Evolutionary conservation across 106 monocot species (phyloP), one percentile per base, ranked within the genome.

Genomic region (Hemerocallis citrina): DNA sequence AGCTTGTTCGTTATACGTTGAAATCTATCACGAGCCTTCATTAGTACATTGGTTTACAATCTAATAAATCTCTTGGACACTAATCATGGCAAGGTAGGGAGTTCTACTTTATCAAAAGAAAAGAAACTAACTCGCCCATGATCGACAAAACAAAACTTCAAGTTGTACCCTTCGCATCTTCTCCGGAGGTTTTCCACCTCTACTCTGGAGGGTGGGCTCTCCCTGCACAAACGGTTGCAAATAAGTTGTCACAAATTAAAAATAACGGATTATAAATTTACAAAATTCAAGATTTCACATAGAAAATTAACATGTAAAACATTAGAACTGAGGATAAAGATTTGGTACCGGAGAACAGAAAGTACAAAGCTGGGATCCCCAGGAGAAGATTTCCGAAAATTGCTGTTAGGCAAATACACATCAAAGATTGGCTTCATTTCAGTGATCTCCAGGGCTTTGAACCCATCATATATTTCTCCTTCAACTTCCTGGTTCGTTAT

Each of bases 371-470:
- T 43, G 0, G 96, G 88, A 59, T 70, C 42, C 6, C 85, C 88
- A 17, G 87, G 96, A 64, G 72, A 67, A 40, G 88, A 65, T 77
- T 98, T 98, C 56, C 44, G 84, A 44, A 98, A 98, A 57, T 77
- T 79, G 74, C 92, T 92, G 46, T 96, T 78, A 22, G 95, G 90
- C 19, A 72, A 72, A 87, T 96, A 81, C 22, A 96, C 79, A 67
- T 88, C 77, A 85, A 82, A 98, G 40, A 43, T 58, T 20, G 55
- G 75, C 51, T 75, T 72, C 21, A 71, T 29, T 20, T 68, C 79
- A 74, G 66, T 39, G 5, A 90, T 72, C 8, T 79, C 75, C 72
- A 90, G 67, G 31, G 68, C 55, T 44, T 66, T 47, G 32, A 85
- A 63, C 23, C 63, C 31, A 23, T 59, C 65, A 12, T 60, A 51